Evolutionary conservation across 2,329 filamentous ascomycete species (phyloP), one percentile per base, ranked within the genome.

Genomic region (Stagonosporopsis rhizophila): DNA sequence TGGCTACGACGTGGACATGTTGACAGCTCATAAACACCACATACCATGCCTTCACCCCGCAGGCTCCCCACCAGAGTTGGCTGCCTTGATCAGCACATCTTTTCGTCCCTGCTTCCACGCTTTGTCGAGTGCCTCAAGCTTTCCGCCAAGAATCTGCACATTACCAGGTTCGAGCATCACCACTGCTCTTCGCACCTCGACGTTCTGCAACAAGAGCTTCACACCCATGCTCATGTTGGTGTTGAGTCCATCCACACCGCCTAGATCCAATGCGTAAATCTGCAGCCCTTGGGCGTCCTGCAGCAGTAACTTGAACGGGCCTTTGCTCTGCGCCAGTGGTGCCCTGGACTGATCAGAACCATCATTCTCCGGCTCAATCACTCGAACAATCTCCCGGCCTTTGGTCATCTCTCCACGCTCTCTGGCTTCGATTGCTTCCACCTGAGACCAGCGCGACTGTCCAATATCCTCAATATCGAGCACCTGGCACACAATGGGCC

Each of bases 401-500:
- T 86, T 84, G 0, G 84, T 91, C 61, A 81, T 85, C 77, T 94
- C 90, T 0, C 91, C 91, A 12, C 89, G 83, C 68, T 89, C 87
- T 40, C 87, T 80, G 39, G 87, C 84, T 74, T 94, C 90, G 6
- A 95, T 85, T 30, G 88, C 87, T 74, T 97, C 92, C 28, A 96
- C 84, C 75, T 97, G 92, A 61, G 91, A 89, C 91, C 93, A 96
- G 47, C 89, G 84, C 66, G 89, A 92, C 48, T 85, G 83, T 2
- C 88, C 84, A 19, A 98, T 83, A 70, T 98, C 93, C 70, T 96
- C 89, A 7, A 98, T 82, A 66, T 96, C 92, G 1, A 96, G 79
- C 0, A 98, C 85, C 75, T 98, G 95, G 1, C 95, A 88, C 3
- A 89, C 81, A 0, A 94, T 81, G 28, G 91, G 85, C 1, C 81